Base-by-base conservation (phyloP, 2,329 filamentous ascomycete species). In the Fusarium oligoseptatum region DNA sequence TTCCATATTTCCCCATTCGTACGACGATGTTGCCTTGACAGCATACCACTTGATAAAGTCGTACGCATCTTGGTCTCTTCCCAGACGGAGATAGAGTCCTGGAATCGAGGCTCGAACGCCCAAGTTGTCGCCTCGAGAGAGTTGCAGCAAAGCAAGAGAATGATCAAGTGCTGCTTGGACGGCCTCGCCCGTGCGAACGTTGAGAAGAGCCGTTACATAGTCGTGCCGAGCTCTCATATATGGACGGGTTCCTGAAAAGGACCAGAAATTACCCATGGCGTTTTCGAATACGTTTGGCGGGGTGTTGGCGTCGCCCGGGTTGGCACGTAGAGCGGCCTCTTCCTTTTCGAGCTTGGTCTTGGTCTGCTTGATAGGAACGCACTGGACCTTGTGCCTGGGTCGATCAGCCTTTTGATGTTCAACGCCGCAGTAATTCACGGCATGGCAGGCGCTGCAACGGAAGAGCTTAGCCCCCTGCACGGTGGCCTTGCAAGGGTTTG, bases 31-130 rank as follows among this genome's bases (percentile, higher is more conserved):
- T 0, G 14, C 24, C 32, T 45, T 45, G 0, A 64, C 34, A 2
- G 57, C 34, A 22, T 57, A 70, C 58, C 71, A 70, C 36, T 73
- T 73, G 20, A 73, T 73, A 2, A 73, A 73, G 5, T 70, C 62
- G 7, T 67, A 67, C 2, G 58, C 70, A 0, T 73, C 34, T 15
- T 70, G 62, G 9, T 73, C 62, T 3, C 55, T 70, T 6, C 57
- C 62, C 1, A 73, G 66, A 2, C 58, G 20, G 6, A 73, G 71
- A 45, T 57, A 64, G 3, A 73, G 61, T 2, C 20, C 45, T n/a
- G 62, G 71, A 1, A 73, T 4, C 3, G 48, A 12, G 1, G 58
- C 39, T 2, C 62, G 61, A 15, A 73, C 66, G 1, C n/a, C 27
- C 3, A 57, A n/a, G 0, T 70, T 73, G 6, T 73, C 70, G 2